phyloP scores from a whole-genome alignment of 345 rosid genomes.

The Dipteronia sinensis region DNA sequence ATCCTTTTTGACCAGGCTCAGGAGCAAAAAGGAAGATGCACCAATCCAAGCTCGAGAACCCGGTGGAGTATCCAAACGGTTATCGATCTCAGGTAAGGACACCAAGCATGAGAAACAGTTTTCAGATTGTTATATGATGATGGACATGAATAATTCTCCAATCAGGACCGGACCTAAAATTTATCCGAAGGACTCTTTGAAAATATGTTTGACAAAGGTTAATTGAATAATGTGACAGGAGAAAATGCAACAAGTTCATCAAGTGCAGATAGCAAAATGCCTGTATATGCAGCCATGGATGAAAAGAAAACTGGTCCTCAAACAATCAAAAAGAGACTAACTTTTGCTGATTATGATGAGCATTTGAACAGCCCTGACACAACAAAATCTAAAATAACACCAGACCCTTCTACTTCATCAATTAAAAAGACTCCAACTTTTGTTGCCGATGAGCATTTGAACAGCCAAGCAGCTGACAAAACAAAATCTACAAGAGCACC shows the following conservation, averaged over 20 bases:
- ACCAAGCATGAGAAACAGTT: conserved; percentile 6
- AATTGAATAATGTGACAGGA: conserved; percentile 16
- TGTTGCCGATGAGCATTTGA: conserved; percentile 28
- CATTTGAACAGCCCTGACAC: conserved; percentile 16
- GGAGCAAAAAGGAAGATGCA: conserved; percentile 33
- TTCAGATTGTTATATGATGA: background rate
- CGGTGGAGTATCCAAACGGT: conserved; percentile 9
- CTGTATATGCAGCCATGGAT: conserved; percentile 10
- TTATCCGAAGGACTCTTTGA: background rate
- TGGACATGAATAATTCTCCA: background rate
- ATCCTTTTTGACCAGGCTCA: conserved; percentile 22
- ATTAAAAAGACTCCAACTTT: conserved; percentile 27
- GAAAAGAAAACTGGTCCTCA: conserved; percentile 23
- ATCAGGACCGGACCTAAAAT: too few relatives aligned
- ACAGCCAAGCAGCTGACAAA: conserved; percentile 3
- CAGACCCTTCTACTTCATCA: conserved; percentile 26
- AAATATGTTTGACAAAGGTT: background rate
- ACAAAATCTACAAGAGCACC: conserved; percentile 21
- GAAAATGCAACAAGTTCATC: conserved; percentile 15
- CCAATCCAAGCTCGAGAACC: conserved; percentile 14
- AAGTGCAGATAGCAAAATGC: conserved; percentile 13
- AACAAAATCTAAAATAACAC: conserved; percentile 17
- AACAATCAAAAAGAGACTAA: conserved; percentile 28
- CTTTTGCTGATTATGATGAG: conserved; percentile 38
- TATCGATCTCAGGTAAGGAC: conserved; percentile 32